Evolutionary conservation across 495 filamentous ascomycete species (phyloP).

Genomic region (Neurospora terricola): DNA sequence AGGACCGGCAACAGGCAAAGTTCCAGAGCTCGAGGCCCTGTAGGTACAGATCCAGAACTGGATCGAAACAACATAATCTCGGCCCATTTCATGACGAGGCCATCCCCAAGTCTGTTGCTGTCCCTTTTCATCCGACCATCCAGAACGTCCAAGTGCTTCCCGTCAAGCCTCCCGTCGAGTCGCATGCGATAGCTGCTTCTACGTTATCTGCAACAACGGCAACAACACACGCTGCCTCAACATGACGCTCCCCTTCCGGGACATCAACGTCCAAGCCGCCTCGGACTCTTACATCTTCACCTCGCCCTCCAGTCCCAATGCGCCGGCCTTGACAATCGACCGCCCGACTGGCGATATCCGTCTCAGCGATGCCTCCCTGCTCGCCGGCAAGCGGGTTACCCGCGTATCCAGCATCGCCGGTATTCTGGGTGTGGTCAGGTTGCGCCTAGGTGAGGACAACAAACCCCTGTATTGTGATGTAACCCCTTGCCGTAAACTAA

Average conservation of each 20-base stretch:
- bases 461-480: not conserved
- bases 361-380: slow-evolving; percentile 64
- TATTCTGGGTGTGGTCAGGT: slow-evolving; percentile 81
- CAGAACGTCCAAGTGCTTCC: not conserved
- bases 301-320: slow-evolving; percentile 83
- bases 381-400: slow-evolving; percentile 71
- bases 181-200: not conserved
- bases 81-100: not conserved
- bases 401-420: slow-evolving; percentile 71
- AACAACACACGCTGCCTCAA: slow-evolving; percentile 4
- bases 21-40: not conserved
- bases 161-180: not conserved
- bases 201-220: not conserved
- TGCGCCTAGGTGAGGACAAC: slow-evolving; percentile 65
- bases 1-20: not conserved
- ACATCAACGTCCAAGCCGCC: slow-evolving; percentile 92
- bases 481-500: slow-evolving; percentile 6
- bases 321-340: slow-evolving; percentile 78
- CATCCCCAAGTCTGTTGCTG: not conserved
- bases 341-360: slow-evolving; percentile 87
- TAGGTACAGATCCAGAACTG: not conserved
- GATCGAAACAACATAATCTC: not conserved
- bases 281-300: slow-evolving; percentile 90
- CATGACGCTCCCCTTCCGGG: slow-evolving; percentile 72
- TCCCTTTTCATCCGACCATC: not conserved